Percentiles rank a stretch among this genome's conserved stretches.
Conservation (phyloP, 345 rosid genomes). For the Aurinia saxatilis region DNA sequence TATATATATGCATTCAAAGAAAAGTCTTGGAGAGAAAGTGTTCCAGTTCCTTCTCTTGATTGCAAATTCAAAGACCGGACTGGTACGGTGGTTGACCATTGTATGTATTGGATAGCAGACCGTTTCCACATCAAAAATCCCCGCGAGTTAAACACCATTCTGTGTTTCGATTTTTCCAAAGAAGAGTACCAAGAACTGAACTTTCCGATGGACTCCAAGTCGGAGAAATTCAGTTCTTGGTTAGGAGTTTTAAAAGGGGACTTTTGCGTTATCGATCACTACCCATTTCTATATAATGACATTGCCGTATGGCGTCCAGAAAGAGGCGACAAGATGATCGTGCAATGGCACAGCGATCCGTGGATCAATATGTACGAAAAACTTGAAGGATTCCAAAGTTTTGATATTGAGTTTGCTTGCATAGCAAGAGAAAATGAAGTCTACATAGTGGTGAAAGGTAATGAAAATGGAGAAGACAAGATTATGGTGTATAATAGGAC, state of each 20-base stretch:
- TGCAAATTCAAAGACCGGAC: not conserved
- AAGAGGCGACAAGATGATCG: not conserved
- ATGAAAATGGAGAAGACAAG: not conserved
- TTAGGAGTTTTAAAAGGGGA: not conserved
- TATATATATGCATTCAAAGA: not conserved
- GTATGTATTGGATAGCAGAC: conserved; percentile 7
- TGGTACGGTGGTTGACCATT: not conserved
- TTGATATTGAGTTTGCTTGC: not conserved
- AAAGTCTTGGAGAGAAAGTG: conserved; percentile 5
- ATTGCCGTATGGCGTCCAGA: not conserved
- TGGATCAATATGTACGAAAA: not conserved
- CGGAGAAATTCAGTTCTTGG: not conserved
- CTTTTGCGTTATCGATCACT: not conserved
- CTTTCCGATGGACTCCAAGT: not conserved
- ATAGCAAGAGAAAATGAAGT: not conserved
- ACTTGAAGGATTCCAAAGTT: not conserved
- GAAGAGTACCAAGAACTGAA: not conserved
- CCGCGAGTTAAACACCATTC: not conserved
- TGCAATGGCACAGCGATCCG: not conserved
- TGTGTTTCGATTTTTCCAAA: conserved; percentile 2
- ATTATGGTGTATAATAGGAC: not conserved
- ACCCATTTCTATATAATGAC: not conserved
- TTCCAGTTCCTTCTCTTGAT: not conserved
- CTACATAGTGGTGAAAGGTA: not conserved
- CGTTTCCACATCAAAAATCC: not conserved